These are phyloP conservation scores for Monosporascus sp. DNA, from an alignment of 2,329 filamentous ascomycete species.

Conservation along the genomic window DNA sequence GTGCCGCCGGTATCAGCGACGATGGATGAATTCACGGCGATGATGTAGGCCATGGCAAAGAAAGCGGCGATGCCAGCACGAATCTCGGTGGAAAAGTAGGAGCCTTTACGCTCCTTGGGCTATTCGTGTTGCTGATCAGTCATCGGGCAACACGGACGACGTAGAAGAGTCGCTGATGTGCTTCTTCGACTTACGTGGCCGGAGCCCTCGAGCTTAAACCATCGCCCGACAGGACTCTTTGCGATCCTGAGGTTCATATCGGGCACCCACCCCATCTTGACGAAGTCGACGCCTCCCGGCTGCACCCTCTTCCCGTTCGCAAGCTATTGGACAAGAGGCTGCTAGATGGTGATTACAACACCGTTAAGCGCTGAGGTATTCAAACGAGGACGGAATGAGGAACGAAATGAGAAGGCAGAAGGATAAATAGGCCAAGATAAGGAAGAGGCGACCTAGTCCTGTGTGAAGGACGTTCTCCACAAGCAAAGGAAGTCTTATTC, in stretches of 20 bases:
- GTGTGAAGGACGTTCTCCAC: background rate
- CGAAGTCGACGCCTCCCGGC: background rate
- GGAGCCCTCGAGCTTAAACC: slow-evolving; percentile 76
- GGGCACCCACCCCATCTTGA: slow-evolving; percentile 44
- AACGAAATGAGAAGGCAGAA: background rate
- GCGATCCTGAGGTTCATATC: slow-evolving; percentile 55
- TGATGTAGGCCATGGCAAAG: slow-evolving; percentile 58
- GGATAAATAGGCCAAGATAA: background rate
- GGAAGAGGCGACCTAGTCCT: background rate
- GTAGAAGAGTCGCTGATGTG: background rate
- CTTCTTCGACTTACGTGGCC: slow-evolving; percentile 61
- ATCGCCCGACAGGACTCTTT: slow-evolving; percentile 59
- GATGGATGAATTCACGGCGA: slow-evolving; percentile 27
- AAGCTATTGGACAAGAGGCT: no score
- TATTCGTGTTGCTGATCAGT: slow-evolving; percentile 31
- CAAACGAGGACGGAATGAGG: background rate
- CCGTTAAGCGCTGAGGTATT: background rate
- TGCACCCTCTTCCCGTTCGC: background rate
- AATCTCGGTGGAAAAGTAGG: slow-evolving; percentile 77
- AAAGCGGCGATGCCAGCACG: slow-evolving; percentile 75
- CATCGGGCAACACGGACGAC: background rate
- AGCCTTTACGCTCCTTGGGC: slow-evolving; percentile 67
- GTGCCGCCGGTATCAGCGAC: slow-evolving; percentile 43
- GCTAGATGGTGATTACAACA: background rate
- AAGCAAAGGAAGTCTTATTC: background rate